phyloP scores from a whole-genome alignment of 139 green algal species.

The Coccomyxa sp. region DNA sequence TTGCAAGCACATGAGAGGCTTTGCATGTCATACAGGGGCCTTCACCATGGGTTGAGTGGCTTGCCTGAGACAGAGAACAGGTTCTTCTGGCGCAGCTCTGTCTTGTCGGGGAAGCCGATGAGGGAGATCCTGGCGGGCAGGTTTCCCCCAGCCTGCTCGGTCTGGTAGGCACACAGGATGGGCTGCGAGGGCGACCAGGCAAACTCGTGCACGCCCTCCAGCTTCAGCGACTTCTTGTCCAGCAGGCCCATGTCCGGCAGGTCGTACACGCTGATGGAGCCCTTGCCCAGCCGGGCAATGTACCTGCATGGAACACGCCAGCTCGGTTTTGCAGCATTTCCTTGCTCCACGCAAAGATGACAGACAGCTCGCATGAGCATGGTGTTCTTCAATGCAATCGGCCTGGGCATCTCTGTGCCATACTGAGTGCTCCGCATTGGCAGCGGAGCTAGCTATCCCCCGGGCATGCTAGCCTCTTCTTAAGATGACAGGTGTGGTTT shows the following conservation, averaged over 20 bases:
- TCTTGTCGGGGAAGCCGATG: constrained; percentile 67
- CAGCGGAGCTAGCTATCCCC: not conserved
- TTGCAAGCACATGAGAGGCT: too few species aligned
- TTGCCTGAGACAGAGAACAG: constrained; percentile 83
- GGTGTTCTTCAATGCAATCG: too few species aligned
- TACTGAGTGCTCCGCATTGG: too few species aligned
- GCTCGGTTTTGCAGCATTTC: not conserved
- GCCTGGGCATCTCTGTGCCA: too few species aligned
- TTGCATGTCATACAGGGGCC: too few species aligned
- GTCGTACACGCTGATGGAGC: constrained; percentile 82
- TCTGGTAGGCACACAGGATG: constrained; percentile 82
- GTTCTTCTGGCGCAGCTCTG: constrained; percentile 94
- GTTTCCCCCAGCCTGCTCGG: constrained; percentile 78
- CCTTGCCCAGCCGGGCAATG: constrained; percentile 81
- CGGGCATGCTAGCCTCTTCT: not conserved
- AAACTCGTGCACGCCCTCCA: constrained; percentile 89
- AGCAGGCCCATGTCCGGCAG: constrained; percentile 80
- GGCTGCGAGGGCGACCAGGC: constrained; percentile 83
- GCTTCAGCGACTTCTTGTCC: constrained; percentile 91
- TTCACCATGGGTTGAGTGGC: not conserved
- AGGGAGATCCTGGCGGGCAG: constrained; percentile 77
- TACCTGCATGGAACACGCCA: constrained; percentile 36
- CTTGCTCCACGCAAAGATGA: not conserved
- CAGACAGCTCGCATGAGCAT: not conserved
- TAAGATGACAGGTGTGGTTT: too few species aligned